A percentile compares a stretch with the other conserved stretches of the same genome.
phyloP scores from a whole-genome alignment of 768 basidiomycete species.

The Mycena sanguinolenta region DNA sequence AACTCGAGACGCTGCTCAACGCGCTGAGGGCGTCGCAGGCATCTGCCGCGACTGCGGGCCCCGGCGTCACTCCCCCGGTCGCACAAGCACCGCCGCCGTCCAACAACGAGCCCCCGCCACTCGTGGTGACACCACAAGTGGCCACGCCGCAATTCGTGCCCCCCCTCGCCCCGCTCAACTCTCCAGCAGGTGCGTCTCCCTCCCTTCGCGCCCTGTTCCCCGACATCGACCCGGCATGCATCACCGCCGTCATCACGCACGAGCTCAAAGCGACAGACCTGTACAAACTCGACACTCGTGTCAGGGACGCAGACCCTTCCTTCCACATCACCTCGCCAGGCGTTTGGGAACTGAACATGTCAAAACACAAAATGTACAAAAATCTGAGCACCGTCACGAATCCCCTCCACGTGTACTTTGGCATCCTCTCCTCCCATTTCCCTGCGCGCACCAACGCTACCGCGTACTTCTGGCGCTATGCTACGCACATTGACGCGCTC shows the following conservation, averaged over 20 bases:
- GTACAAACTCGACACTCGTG: conserved; percentile 33
- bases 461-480: conserved; percentile 8
- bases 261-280: conserved; percentile 38
- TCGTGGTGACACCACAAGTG: no score
- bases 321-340: not conserved
- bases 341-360: conserved; percentile 6
- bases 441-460: not conserved
- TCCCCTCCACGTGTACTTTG: conserved; percentile 21
- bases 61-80: no score
- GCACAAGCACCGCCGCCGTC: no score
- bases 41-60: no score
- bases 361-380: conserved; percentile 19
- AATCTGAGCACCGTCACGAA: conserved; percentile 1
- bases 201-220: conserved; percentile 36
- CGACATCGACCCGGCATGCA: conserved; percentile 22
- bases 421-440: conserved; percentile 4
- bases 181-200: conserved; percentile 24
- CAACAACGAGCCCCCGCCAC: no score
- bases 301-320: not conserved
- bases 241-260: conserved; percentile 25
- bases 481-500: conserved; percentile 14
- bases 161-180: not conserved
- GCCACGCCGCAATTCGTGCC: not conserved
- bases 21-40: no score
- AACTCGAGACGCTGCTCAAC: no score